Evolutionary conservation across 768 basidiomycete genomes (phyloP).

Genomic region (Pisolithus marmoratus): DNA sequence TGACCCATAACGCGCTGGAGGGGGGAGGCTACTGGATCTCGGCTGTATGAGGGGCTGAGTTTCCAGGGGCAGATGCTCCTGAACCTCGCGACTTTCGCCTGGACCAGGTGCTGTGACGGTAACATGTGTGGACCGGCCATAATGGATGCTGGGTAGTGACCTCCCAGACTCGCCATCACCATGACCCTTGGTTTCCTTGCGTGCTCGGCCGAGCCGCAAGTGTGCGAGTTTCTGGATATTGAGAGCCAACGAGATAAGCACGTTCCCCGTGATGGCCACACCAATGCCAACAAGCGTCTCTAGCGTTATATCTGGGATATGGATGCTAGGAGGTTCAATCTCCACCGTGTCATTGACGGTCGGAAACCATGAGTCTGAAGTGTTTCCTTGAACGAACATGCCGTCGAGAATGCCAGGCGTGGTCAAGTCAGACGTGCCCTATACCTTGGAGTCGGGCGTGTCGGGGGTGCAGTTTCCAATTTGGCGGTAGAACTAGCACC

Average conservation of each 20-base stretch:
- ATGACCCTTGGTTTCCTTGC: slow-evolving; percentile 16
- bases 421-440: neutral
- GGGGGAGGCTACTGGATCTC: slow-evolving; percentile 17
- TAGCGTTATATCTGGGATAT: slow-evolving; percentile 50
- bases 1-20: slow-evolving; percentile 15
- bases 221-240: slow-evolving; percentile 94
- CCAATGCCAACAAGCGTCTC: slow-evolving; percentile 70
- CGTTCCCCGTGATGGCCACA: slow-evolving; percentile 78
- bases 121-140: neutral
- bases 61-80: slow-evolving; percentile 12
- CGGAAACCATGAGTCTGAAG: slow-evolving; percentile 7
- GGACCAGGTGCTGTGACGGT: slow-evolving; percentile 1
- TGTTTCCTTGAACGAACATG: neutral
- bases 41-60: slow-evolving; percentile 25
- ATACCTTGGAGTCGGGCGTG: neutral
- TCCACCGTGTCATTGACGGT: neutral
- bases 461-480: neutral
- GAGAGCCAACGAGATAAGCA: slow-evolving; percentile 85
- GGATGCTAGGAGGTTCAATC: slow-evolving; percentile 25
- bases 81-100: slow-evolving; percentile 7
- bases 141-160: neutral
- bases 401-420: neutral
- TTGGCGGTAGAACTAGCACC: neutral
- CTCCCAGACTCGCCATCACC: slow-evolving; percentile 12
- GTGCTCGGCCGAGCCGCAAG: slow-evolving; percentile 48